These are phyloP conservation scores for Phallus indusiatus DNA, from an alignment of 768 basidiomycete genomes.

Conservation along the genomic window DNA sequence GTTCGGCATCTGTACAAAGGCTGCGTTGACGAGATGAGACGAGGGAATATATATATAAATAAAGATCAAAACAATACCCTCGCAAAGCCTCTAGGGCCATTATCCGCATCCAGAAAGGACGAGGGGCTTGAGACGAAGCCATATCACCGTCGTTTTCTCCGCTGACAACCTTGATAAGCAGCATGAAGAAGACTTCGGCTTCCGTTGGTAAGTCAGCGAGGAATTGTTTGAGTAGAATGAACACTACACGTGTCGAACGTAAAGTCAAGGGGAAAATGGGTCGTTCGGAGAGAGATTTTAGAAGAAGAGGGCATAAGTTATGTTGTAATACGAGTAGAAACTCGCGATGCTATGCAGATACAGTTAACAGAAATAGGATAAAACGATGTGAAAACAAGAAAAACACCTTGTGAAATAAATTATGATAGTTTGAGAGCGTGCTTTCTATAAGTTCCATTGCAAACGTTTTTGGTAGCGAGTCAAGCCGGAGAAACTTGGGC, in stretches of 20 bases:
- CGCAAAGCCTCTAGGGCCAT: slow-evolving; percentile 89
- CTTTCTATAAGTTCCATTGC: slow-evolving; percentile 97
- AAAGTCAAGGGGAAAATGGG: slow-evolving; percentile 82
- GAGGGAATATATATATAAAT: not conserved
- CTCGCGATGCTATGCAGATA: slow-evolving; percentile 54
- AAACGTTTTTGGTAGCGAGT: slow-evolving; percentile 83
- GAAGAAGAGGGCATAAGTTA: slow-evolving; percentile 82
- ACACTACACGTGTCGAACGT: slow-evolving; percentile 88
- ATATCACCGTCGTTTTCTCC: slow-evolving; percentile 24
- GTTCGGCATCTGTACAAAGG: slow-evolving; percentile 69
- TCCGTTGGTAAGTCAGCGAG: slow-evolving; percentile 71
- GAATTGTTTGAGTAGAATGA: slow-evolving; percentile 88
- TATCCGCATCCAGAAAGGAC: slow-evolving; percentile 82
- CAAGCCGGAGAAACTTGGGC: slow-evolving; percentile 73
- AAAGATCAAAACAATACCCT: slow-evolving; percentile 48
- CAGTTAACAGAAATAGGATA: slow-evolving; percentile 6
- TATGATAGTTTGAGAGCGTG: slow-evolving; percentile 85
- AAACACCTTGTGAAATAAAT: slow-evolving; percentile 80
- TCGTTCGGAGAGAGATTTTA: slow-evolving; percentile 75
- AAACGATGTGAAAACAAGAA: too few relatives aligned
- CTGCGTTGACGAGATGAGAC: slow-evolving; percentile 25
- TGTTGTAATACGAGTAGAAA: slow-evolving; percentile 79
- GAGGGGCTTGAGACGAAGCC: slow-evolving; percentile 17
- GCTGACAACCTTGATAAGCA: slow-evolving; percentile 31
- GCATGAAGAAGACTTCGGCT: slow-evolving; percentile 75